phyloP scores from a whole-genome alignment of 116 monocot genomes.

The Cymodocea nodosa region DNA sequence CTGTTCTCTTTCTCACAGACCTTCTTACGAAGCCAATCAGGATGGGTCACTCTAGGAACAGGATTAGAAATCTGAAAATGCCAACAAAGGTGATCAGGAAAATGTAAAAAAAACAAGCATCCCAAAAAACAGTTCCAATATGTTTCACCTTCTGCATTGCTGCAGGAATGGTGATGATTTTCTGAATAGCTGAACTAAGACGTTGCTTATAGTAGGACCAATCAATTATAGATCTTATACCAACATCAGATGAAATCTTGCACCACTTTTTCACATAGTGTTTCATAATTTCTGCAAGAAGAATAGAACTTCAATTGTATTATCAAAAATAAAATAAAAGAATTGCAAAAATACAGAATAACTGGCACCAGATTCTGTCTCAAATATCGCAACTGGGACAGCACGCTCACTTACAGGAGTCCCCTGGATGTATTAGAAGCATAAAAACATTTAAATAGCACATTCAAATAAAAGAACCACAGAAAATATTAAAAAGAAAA shows the following conservation, averaged over 20 bases:
- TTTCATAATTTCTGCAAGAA: conserved; percentile 50
- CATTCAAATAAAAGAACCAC: too few relatives aligned
- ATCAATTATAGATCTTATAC: conserved; percentile 80
- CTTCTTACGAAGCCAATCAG: conserved; percentile 95
- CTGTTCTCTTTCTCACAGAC: conserved; percentile 77
- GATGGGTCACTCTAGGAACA: conserved; percentile 91
- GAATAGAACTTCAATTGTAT: background rate
- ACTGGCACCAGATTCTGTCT: conserved; percentile 58
- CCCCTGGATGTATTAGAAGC: conserved; percentile 27
- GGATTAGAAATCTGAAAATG: conserved; percentile 74
- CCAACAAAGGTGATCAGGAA: background rate
- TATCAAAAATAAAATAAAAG: background rate
- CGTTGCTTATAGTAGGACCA: conserved; percentile 97
- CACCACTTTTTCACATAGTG: conserved; percentile 90
- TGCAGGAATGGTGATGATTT: conserved; percentile 98
- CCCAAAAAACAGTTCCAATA: background rate
- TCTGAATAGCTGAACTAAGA: conserved; percentile 88
- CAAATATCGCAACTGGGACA: conserved; percentile 92
- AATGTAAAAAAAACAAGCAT: conserved; percentile 2
- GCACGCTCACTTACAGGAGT: conserved; percentile 97
- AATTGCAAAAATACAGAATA: background rate
- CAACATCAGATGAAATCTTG: conserved; percentile 61
- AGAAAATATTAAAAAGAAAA: too few relatives aligned
- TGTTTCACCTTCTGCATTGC: conserved; percentile 91
- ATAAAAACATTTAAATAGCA: background rate